Evolutionary conservation across 2,329 filamentous ascomycete species (phyloP), one percentile per base, ranked within the genome.

Genomic region (Cryphonectria naterciae): DNA sequence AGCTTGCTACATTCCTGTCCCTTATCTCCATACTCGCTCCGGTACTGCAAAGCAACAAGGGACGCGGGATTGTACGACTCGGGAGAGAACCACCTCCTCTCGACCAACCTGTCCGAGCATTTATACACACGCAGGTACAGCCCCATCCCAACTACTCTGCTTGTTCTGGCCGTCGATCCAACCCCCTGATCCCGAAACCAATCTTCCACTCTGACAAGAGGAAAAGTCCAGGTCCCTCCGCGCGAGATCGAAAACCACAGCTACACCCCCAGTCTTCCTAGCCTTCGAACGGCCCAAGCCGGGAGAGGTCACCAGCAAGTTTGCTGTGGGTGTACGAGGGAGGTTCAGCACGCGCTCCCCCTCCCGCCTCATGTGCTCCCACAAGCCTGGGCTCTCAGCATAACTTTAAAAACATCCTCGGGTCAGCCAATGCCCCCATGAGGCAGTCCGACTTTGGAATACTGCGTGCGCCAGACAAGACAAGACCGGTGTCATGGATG

Each of bases 401-500:
- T 39, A 62, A 52, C 41, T 32, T 32, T 11, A 49, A 49, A 22
- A 17, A 19, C 41, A 32, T 37, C 37, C 32, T 43, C 41, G 63
- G 65, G 52, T 62, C 71, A 61, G 65, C 71, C 68, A 68, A 72
- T 70, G 71, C 70, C 71, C 68, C 68, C 68, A 72, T 72, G 70
- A 70, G 68, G 65, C 61, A 67, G 68, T 64, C 61, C 64, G 39
- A 65, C 54, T 68, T 39, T 68, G 61, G 62, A 43, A 66, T 63
- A 66, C 60, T 68, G 65, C 65, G 65, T 68, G 65, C 65, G 65
- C 58, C 61, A 65, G 60, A 70, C 46, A 65, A 65, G 60, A 68
- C 46, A 65, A 68, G 54, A 72, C 65, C 61, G 54, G 68, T 83
- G 85, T 81, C 82, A 89, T 89, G 87, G 87, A 89, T 78, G 83